These are phyloP conservation scores for Trichosporon coremiiforme DNA, from an alignment of 1,284 basidiomycete species.

Conservation along the genomic window DNA sequence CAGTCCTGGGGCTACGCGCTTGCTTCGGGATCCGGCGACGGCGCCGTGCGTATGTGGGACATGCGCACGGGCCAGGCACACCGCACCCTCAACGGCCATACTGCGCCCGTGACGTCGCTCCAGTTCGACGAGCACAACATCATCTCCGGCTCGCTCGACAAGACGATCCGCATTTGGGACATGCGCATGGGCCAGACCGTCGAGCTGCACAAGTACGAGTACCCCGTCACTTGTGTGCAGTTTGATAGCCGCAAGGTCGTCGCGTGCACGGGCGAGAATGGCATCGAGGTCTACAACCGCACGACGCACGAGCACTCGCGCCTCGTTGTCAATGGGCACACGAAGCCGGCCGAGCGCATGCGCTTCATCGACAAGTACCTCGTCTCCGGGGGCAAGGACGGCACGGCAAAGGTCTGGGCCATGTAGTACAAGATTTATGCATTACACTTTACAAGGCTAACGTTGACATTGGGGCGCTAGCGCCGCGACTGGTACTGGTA, in stretches of 20 bases:
- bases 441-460: not conserved
- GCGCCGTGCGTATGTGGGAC: conserved; percentile 98
- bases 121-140: conserved; percentile 97
- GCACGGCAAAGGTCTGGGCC: conserved; percentile 91
- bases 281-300: conserved; percentile 93
- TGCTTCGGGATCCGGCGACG: conserved; percentile 94
- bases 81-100: conserved; percentile 89
- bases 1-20: conserved; percentile 99
- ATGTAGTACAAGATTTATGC: conserved; percentile 60
- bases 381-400: conserved; percentile 85
- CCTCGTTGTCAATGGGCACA: conserved; percentile 87
- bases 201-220: conserved; percentile 89
- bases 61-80: conserved; percentile 99
- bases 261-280: conserved; percentile 90
- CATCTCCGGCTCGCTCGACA: conserved; percentile 88
- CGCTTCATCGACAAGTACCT: conserved; percentile 97
- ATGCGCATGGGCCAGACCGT: conserved; percentile 83
- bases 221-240: conserved; percentile 86
- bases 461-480: too few relatives aligned
- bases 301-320: conserved; percentile 87
- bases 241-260: conserved; percentile 95
- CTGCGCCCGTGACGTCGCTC: conserved; percentile 86
- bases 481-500: not conserved
- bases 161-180: conserved; percentile 97
- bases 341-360: conserved; percentile 81